Base-by-base conservation (phyloP, 495 filamentous ascomycete genomes). In the Apiosordaria backusii region DNA sequence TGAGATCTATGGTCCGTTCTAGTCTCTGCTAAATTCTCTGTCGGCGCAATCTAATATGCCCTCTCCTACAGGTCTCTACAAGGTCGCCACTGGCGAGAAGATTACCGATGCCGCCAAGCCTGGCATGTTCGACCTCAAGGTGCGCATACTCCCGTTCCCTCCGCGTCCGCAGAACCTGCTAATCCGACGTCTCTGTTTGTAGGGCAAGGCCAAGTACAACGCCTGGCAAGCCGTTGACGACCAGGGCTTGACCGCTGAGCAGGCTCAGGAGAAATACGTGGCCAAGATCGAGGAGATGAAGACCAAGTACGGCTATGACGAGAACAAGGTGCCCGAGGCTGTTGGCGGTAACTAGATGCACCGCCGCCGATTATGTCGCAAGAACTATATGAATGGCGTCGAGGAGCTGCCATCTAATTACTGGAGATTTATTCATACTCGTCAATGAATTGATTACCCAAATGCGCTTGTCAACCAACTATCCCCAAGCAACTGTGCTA, bases 181-280 rank as follows among this genome's bases (percentile, higher is more conserved):
- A 25, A 18, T 19, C 19, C 19, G 0, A 40, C 62, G 1, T 63
- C 52, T 50, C 53, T 35, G 68, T 69, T 60, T 16, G 4, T 55
- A 96, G 92, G 86, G 79, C 77, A 94, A 92, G 80, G 87, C 87
- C 68, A 95, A 94, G 83, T 84, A 86, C 80, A 82, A 83, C 40
- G 88, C 87, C 21, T 97, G 92, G 91, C 74, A 88, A 76, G 82
- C 85, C 65, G 65, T 87, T 65, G 77, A 87, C 64, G 78, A 88
- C 24, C 84, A 88, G 60, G 83, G 83, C 60, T 75, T 88, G 60
- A 84, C 80, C 57, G 64, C 81, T 52, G 80, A 85, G 67, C 75
- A 88, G 63, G 90, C 92, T 9, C 87, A 94, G 86, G 84, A 85
- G 74, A 80, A 85, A 67, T 97, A 97, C 77, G 88, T 95, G 70